phyloP scores from a whole-genome alignment of 176 grass and related monocot genomes.

The Aegilops longissima region DNA sequence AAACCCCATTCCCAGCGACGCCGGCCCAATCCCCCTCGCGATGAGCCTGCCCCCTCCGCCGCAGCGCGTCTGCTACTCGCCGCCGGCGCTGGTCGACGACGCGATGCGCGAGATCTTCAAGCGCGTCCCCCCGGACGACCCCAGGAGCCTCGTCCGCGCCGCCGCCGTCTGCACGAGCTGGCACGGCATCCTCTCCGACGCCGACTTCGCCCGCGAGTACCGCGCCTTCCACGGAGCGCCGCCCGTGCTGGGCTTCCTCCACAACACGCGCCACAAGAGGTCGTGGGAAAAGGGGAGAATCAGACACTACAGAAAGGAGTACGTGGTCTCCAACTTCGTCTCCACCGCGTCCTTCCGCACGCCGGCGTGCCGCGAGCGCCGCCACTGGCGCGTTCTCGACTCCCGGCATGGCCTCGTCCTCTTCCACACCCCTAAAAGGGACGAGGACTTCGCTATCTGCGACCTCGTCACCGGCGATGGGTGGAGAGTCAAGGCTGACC shows the following conservation, averaged over 20 bases:
- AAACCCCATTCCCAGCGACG: neutral
- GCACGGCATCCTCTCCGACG: neutral
- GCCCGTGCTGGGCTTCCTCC: constrained; percentile 8
- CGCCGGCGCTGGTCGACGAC: neutral
- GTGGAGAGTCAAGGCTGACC: neutral
- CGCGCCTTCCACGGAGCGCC: neutral
- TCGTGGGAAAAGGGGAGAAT: neutral
- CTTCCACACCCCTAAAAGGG: neutral
- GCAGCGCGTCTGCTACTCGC: neutral
- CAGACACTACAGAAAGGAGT: too few species aligned
- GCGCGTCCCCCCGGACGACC: neutral
- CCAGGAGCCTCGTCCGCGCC: neutral
- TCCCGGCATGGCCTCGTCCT: constrained; percentile 7
- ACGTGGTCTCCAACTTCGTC: neutral
- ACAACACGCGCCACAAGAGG: neutral
- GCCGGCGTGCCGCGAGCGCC: neutral
- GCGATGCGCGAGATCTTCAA: neutral
- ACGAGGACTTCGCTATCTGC: neutral
- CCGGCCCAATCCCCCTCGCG: neutral
- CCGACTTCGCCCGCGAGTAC: neutral
- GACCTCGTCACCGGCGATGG: neutral
- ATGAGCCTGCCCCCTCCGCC: neutral
- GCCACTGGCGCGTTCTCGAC: neutral
- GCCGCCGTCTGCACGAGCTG: neutral
- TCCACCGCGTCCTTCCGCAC: neutral